These are phyloP conservation scores for Bothriochloa decipiens DNA, from an alignment of 176 grass and related monocot species.

Conservation along the genomic window DNA sequence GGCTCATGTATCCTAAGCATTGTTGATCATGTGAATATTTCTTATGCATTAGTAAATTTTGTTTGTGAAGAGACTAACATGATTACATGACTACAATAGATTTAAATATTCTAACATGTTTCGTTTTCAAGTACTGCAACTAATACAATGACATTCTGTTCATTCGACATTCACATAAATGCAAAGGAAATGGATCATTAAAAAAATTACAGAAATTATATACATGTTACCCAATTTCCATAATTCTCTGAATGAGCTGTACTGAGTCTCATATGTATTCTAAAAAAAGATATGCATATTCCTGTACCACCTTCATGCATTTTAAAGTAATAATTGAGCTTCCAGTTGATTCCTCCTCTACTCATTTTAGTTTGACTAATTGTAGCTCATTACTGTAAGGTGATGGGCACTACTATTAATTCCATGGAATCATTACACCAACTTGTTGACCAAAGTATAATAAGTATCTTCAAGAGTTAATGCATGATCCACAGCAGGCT, in stretches of 20 bases:
- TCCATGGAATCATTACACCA: slow-evolving; percentile 14
- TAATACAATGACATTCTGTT: neutral
- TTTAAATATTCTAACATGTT: neutral
- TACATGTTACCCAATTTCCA: neutral
- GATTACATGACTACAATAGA: neutral
- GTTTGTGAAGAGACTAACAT: no score
- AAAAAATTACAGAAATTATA: neutral
- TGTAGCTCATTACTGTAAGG: neutral
- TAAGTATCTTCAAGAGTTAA: neutral
- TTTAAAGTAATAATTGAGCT: slow-evolving; percentile 3
- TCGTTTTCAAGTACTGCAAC: neutral
- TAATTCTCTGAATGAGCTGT: neutral
- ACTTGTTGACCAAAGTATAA: slow-evolving; percentile 37
- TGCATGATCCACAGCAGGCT: slow-evolving; percentile 20
- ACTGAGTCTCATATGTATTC: neutral
- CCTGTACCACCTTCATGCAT: neutral
- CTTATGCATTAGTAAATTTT: no score
- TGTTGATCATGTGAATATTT: no score
- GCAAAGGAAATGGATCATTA: neutral
- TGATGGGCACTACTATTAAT: slow-evolving; percentile 12
- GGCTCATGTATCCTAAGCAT: no score
- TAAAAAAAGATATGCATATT: neutral
- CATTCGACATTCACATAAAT: neutral
- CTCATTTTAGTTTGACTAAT: slow-evolving; percentile 29
- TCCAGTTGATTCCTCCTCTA: slow-evolving; percentile 10